A percentile compares a stretch with the other conserved stretches of the same genome.
Conservation (phyloP, 768 basidiomycete genomes). For the Asterophora lycoperdoides region DNA sequence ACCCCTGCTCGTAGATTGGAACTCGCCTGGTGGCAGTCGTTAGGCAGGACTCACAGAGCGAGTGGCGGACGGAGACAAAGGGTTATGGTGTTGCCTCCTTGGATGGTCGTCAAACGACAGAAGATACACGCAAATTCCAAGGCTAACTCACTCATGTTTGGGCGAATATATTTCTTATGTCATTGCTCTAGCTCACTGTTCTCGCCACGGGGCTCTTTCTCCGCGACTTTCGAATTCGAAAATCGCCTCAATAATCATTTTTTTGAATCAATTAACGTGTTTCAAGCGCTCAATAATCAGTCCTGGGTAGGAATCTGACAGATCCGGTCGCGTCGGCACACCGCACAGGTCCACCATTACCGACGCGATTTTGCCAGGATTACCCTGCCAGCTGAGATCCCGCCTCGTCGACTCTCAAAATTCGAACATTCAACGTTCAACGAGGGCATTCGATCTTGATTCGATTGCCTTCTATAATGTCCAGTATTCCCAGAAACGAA, state of each 20-base stretch:
- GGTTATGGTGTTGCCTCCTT: constrained; percentile 23
- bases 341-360: constrained; percentile 14
- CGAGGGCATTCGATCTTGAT: no score
- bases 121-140: constrained; percentile 25
- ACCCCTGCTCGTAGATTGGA: constrained; percentile 22
- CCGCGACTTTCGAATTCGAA: constrained; percentile 18
- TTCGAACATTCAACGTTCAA: no score
- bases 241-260: constrained; percentile 21
- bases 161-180: neutral
- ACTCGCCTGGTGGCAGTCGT: constrained; percentile 25
- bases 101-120: constrained; percentile 18
- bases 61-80: constrained; percentile 25
- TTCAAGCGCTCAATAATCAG: no score
- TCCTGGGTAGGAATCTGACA: constrained; percentile 21
- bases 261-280: no score
- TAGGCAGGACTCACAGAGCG: constrained; percentile 15
- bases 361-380: no score
- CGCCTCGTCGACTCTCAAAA: no score
- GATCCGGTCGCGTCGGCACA: constrained; percentile 20
- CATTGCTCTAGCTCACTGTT: constrained; percentile 16
- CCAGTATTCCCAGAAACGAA: no score
- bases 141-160: constrained; percentile 6
- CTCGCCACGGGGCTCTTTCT: constrained; percentile 20
- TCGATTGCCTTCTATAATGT: no score
- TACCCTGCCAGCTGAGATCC: no score